These are phyloP conservation scores for Triglochin maritima DNA, from an alignment of 106 monocot species.

Conservation along the genomic window DNA sequence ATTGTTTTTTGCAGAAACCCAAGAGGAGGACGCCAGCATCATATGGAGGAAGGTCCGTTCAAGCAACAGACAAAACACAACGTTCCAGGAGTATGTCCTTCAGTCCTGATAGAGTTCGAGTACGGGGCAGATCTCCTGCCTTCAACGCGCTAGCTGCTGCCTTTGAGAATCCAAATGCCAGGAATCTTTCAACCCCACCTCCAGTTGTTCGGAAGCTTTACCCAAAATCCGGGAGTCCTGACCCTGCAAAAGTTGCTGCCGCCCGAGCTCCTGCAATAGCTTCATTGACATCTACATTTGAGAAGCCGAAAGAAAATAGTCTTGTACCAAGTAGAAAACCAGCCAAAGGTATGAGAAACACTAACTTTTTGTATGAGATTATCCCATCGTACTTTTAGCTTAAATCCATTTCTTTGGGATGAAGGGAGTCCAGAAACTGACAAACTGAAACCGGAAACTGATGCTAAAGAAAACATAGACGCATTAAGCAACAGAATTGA, in stretches of 20 bases:
- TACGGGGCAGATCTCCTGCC: conserved; percentile 81
- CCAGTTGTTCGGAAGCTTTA: conserved; percentile 50
- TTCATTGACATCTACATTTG: conserved; percentile 50
- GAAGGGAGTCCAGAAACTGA: conserved; percentile 32
- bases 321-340: conserved; percentile 28
- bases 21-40: conserved; percentile 42
- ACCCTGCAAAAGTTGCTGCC: conserved; percentile 30
- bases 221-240: conserved; percentile 32
- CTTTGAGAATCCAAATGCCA: conserved; percentile 65
- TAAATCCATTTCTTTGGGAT: neutral
- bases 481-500: conserved; percentile 33
- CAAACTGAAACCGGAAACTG: conserved; percentile 29
- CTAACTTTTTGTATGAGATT: too few relatives aligned
- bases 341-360: conserved; percentile 38
- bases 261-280: conserved; percentile 44
- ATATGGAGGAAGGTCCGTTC: conserved; percentile 48
- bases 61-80: conserved; percentile 53
- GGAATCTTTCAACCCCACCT: conserved; percentile 90
- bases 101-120: conserved; percentile 59
- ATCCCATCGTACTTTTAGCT: too few relatives aligned
- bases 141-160: conserved; percentile 74
- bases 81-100: conserved; percentile 86
- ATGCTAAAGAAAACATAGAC: conserved; percentile 19
- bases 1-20: conserved; percentile 40
- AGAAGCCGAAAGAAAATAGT: conserved; percentile 19